phyloP scores from a whole-genome alignment of 345 rosid species.

The Limnanthes douglasii region DNA sequence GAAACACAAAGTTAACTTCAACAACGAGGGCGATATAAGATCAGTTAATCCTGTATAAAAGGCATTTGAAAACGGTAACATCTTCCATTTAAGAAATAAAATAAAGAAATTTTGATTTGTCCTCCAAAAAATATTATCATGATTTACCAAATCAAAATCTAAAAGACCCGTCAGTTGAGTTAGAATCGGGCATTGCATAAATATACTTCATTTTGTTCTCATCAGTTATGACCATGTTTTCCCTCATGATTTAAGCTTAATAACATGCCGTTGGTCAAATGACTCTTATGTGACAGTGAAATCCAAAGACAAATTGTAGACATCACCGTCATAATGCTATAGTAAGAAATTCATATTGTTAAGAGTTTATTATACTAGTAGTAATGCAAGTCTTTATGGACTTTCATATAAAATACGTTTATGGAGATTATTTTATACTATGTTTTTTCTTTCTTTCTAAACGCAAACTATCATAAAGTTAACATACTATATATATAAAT shows the following conservation, averaged over 20 bases:
- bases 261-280: slow-evolving; percentile 48
- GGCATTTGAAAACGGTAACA: slow-evolving; percentile 86
- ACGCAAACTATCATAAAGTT: too few species aligned
- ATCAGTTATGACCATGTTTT: slow-evolving; percentile 55
- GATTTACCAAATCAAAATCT: slow-evolving; percentile 5
- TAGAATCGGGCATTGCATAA: slow-evolving; percentile 95
- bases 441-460: too few species aligned
- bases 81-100: slow-evolving; percentile 33
- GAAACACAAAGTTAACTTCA: slow-evolving; percentile 19
- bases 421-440: too few species aligned
- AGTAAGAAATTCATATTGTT: slow-evolving; percentile 3
- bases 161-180: slow-evolving; percentile 86
- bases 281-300: slow-evolving; percentile 84
- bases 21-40: slow-evolving; percentile 80
- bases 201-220: slow-evolving; percentile 96
- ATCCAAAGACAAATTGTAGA: slow-evolving; percentile 76
- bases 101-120: slow-evolving; percentile 6
- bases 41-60: slow-evolving; percentile 86
- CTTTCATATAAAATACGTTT: too few species aligned
- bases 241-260: slow-evolving; percentile 87
- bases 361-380: background rate
- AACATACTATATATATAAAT: too few species aligned
- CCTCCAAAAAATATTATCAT: background rate
- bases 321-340: slow-evolving; percentile 86
- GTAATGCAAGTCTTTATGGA: slow-evolving; percentile 4